Percentiles rank a stretch among this genome's conserved stretches.
Evolutionary conservation across 345 rosid genomes (phyloP).

Genomic region (Eucalyptus pauciflora): DNA sequence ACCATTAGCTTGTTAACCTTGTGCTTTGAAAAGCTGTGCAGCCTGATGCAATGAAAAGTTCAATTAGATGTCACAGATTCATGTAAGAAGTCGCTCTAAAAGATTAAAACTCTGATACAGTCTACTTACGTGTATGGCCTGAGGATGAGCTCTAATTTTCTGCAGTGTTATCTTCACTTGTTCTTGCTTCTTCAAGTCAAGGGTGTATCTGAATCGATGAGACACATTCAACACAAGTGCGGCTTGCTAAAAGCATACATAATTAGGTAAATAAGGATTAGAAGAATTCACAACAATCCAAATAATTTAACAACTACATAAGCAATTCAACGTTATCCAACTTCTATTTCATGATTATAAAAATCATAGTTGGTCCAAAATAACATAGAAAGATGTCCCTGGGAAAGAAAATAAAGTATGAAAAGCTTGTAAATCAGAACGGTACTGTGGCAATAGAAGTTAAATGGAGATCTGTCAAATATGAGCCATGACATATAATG

Average conservation of each 20-base stretch:
- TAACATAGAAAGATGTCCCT: neutral
- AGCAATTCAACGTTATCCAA: neutral
- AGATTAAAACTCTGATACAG: neutral
- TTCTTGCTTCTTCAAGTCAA: slow-evolving; percentile 83
- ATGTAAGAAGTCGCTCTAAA: neutral
- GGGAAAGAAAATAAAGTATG: neutral
- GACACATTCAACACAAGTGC: slow-evolving; percentile 91
- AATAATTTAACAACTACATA: neutral
- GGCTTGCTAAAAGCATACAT: slow-evolving; percentile 56
- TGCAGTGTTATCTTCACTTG: slow-evolving; percentile 43
- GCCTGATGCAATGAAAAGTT: slow-evolving; percentile 41
- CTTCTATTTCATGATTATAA: neutral
- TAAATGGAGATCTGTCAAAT: neutral
- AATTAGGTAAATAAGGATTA: neutral
- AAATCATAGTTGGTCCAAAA: neutral
- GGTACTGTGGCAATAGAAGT: neutral
- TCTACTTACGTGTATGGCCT: slow-evolving; percentile 57
- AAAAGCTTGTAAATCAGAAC: neutral
- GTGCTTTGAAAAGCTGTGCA: slow-evolving; percentile 67
- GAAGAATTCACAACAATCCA: neutral
- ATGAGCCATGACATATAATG: neutral
- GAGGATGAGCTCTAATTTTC: slow-evolving; percentile 81
- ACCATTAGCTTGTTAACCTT: slow-evolving; percentile 50
- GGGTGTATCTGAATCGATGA: slow-evolving; percentile 85
- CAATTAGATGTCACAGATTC: neutral